Base-by-base conservation (phyloP, 2,329 filamentous ascomycete genomes). In the Pseudogymnoascus sp. region DNA sequence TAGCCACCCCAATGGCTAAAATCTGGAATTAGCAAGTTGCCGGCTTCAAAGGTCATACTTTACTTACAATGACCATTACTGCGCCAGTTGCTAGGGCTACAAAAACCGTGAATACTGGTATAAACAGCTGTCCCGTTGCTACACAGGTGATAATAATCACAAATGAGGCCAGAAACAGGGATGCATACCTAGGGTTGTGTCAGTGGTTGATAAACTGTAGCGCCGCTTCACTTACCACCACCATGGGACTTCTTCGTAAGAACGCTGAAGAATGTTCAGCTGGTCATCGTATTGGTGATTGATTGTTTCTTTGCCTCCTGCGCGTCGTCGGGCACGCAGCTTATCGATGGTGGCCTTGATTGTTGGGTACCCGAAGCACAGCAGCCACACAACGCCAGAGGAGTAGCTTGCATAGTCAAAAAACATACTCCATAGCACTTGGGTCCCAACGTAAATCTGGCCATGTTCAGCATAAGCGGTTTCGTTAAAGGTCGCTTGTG, bases 321-420 rank as follows among this genome's bases (percentile, higher is more conserved):
- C 70, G 58, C 67, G 69, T 35, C 71, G 71, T 12, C 78, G 72
- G 28, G 73, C 72, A 12, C 75, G 68, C 22, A 81, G 75, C 66
- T 81, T 82, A 4, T 64, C 65, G 22, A 80, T 68, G 16, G 78
- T 82, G 1, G 71, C 71, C 23, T 73, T 75, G 52, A 85, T 75
- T 62, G 82, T 76, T 0, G 74, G 66, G 42, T 74, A 82, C 0
- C 83, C 81, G 62, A 86, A 86, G 0, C 83, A 78, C 3, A 73
- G 73, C 70, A 85, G 82, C 83, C 84, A 86, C 5, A 80, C 79
- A 58, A 85, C 75, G 0, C 82, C 82, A 0, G 83, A 84, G 0
- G 81, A 77, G 62, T 84, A 81, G 7, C 82, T 80, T 5, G 84
- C 82, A 62, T 85, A 86, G 68, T 83, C 82, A 69, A 84, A 85